phyloP scores from a whole-genome alignment of 257 asterid genomes.

The Cordia subcordata region DNA sequence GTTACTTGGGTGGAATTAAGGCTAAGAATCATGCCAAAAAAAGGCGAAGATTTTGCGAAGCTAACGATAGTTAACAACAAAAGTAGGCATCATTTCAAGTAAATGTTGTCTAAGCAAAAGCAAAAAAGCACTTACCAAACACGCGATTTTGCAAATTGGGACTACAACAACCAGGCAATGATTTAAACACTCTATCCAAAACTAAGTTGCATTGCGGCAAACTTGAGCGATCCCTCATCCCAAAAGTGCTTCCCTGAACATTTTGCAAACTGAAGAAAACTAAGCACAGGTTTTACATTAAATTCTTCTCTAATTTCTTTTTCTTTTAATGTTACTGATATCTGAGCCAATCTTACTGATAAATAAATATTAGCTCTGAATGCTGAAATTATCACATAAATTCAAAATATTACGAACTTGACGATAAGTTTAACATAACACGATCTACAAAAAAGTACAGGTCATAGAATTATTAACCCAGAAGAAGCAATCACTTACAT shows the following conservation, averaged over 20 bases:
- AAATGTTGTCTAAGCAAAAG: constrained; percentile 1
- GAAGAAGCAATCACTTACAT: constrained; percentile 19
- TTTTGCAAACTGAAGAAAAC: background rate
- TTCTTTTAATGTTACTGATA: too few relatives aligned
- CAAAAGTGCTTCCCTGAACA: constrained; percentile 8
- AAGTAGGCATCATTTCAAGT: background rate
- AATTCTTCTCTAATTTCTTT: background rate
- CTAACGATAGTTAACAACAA: too few relatives aligned
- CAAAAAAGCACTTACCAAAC: constrained; percentile 22
- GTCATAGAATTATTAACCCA: background rate
- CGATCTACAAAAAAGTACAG: background rate
- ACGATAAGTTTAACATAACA: too few relatives aligned
- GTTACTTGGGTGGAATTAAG: too few relatives aligned
- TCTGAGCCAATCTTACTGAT: background rate
- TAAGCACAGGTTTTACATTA: background rate
- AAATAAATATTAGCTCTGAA: background rate
- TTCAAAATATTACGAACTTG: background rate
- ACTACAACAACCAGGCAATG: constrained; percentile 11
- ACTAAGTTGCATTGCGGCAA: constrained; percentile 14
- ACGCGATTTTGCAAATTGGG: constrained; percentile 28
- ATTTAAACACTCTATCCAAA: constrained; percentile 14
- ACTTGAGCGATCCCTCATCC: background rate
- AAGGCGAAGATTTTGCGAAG: too few relatives aligned
- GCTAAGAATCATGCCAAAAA: too few relatives aligned
- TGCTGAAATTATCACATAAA: background rate